These are phyloP conservation scores for Eucalyptus regnans DNA, from an alignment of 345 rosid genomes.

Conservation along the genomic window DNA sequence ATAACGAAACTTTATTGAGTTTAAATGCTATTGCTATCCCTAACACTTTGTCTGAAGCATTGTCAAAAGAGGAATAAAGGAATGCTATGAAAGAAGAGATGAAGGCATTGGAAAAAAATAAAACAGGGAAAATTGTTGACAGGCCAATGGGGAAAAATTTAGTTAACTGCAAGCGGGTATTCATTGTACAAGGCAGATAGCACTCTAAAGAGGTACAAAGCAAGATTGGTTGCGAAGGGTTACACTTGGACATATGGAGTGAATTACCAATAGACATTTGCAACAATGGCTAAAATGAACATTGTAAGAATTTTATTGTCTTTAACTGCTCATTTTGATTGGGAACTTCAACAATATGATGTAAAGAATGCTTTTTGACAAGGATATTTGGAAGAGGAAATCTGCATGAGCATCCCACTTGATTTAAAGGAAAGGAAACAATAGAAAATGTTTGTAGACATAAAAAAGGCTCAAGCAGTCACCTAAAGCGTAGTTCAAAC, in stretches of 20 bases:
- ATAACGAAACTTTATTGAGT: not conserved
- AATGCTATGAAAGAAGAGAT: not conserved
- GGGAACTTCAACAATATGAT: not conserved
- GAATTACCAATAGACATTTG: not conserved
- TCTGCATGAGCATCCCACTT: not conserved
- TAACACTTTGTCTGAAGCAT: not conserved
- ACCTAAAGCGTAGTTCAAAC: not conserved
- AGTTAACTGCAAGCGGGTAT: not conserved
- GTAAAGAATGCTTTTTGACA: not conserved
- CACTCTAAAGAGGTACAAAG: not conserved
- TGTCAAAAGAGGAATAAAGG: not conserved
- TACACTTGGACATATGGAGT: not conserved
- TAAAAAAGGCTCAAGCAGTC: not conserved
- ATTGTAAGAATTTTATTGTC: not conserved
- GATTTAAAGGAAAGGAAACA: not conserved
- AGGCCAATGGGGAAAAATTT: not conserved
- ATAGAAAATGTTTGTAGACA: not conserved
- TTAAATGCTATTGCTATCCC: not conserved
- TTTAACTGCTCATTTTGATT: not conserved
- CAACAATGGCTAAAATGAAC: not conserved
- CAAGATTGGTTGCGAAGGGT: not conserved
- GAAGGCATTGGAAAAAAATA: not conserved
- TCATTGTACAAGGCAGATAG: not conserved
- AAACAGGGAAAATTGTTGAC: fast-evolving
- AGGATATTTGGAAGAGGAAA: not conserved